Evolutionary conservation across 1,284 basidiomycete genomes (phyloP), one percentile per base, ranked within the genome.

Genomic region (Apiotrichum montevideense): DNA sequence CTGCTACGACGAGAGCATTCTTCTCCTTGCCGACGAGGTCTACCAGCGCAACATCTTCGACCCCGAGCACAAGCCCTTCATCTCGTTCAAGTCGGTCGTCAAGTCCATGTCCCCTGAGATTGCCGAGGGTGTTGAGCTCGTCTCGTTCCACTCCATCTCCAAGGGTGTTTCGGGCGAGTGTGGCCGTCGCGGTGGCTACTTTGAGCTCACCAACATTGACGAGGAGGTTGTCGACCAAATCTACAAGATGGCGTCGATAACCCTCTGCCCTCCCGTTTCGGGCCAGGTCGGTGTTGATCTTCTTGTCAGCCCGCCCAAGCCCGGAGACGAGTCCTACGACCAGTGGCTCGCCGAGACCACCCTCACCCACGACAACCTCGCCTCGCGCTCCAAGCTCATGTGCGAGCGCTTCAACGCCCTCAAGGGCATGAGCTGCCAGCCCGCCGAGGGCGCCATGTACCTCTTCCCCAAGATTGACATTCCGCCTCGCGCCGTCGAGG

Each of bases 111-210:
- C 83, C 46, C 81, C 80, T 59, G 67, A 72, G 58, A 57, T 75
- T 13, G 66, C 72, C n/a, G 66, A 77, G 39, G 66, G 68, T 21
- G 78, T 93, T 60, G 85, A 90, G 49, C 84, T 97, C 70, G 81
- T 96, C 50, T 91, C 88, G 51, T 96, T 95, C 85, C 93, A 97
- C 80, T 92, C 88, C 53, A 93, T 93, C 72, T 93, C 89, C 55
- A 97, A 97, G 77, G 93, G 93, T 56, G 89, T 95, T 60, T 85
- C 84, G 44, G 93, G 93, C 62, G 93, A 97, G 78, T 97, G 93
- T 73, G 93, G 93, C 11, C 82, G 93, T 40, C 83, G 93, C 54
- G 93, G 93, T 42, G 93, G 93, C 3, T 97, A 95, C 80, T 93
- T 94, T 71, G 93, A 97, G 77, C 84, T 85, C 70, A 81, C 83